These are phyloP conservation scores for Fusarium austroafricanum DNA, from an alignment of 2,329 filamentous ascomycete genomes.

Conservation along the genomic window DNA sequence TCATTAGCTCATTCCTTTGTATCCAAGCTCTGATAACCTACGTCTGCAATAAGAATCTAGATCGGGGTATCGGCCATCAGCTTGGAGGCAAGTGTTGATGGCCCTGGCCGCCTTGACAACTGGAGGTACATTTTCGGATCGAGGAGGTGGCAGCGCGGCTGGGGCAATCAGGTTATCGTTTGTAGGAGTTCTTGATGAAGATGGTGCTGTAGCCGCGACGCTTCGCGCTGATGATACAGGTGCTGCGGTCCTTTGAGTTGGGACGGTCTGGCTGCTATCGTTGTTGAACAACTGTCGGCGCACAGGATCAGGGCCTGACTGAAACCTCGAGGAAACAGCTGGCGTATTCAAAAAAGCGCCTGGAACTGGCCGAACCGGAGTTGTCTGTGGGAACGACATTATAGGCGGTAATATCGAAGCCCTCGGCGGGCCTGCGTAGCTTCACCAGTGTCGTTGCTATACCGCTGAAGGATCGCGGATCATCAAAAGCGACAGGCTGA, in stretches of 20 bases:
- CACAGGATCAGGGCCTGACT: constrained; percentile 58
- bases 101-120: constrained; percentile 84
- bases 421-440: constrained; percentile 45
- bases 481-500: constrained; percentile 46
- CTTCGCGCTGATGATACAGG: constrained; percentile 37
- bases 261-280: constrained; percentile 41
- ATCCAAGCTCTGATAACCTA: constrained; percentile 60
- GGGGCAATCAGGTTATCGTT: constrained; percentile 48
- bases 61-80: constrained; percentile 86
- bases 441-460: constrained; percentile 48
- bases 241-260: constrained; percentile 33
- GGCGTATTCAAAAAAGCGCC: constrained; percentile 83
- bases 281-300: constrained; percentile 64
- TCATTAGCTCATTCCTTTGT: constrained; percentile 42
- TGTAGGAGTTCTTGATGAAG: constrained; percentile 38
- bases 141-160: constrained; percentile 56
- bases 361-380: constrained; percentile 78
- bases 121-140: constrained; percentile 67
- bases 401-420: constrained; percentile 45
- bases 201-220: constrained; percentile 41
- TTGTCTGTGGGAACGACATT: constrained; percentile 69
- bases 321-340: constrained; percentile 65
- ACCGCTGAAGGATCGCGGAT: constrained; percentile 41
- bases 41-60: constrained; percentile 90
- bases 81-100: constrained; percentile 81